Conservation (phyloP, 225 moss, liverwort and hornwort species). For the Pseudisothecium myosuroides region DNA sequence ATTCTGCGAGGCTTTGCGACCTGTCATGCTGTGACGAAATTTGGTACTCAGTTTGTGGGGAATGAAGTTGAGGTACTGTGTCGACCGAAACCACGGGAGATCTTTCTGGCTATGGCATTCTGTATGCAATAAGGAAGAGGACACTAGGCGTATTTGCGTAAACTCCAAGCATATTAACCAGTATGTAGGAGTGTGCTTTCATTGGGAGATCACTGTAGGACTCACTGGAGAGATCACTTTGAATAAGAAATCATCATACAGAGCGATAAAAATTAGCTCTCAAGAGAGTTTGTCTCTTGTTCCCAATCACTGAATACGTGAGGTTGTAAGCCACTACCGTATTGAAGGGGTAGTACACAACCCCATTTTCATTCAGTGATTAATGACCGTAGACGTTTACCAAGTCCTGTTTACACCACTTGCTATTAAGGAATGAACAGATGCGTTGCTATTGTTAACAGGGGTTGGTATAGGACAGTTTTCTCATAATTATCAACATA, state of each 20-base stretch:
- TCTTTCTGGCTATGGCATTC: neutral
- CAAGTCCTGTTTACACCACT: neutral
- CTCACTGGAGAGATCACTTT: neutral
- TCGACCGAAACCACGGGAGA: neutral
- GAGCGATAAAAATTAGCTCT: neutral
- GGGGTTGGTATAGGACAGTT: neutral
- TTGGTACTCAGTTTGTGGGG: constrained; percentile 46
- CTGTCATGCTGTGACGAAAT: constrained; percentile 52
- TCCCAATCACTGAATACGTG: neutral
- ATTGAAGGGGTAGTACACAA: neutral
- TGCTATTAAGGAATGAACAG: neutral
- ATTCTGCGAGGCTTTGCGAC: constrained; percentile 49
- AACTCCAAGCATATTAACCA: neutral
- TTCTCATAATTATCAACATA: neutral
- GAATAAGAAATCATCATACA: neutral
- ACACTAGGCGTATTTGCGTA: neutral
- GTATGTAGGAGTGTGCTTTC: neutral
- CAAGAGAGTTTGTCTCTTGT: neutral
- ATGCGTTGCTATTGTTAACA: neutral
- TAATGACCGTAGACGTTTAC: neutral
- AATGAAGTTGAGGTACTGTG: constrained; percentile 60
- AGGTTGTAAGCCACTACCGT: neutral
- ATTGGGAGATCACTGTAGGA: neutral
- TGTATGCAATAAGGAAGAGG: neutral
- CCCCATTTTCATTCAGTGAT: neutral